A percentile compares a stretch with the other conserved stretches of the same genome.
phyloP scores from a whole-genome alignment of 345 rosid genomes.

The Corchorus olitorius region DNA sequence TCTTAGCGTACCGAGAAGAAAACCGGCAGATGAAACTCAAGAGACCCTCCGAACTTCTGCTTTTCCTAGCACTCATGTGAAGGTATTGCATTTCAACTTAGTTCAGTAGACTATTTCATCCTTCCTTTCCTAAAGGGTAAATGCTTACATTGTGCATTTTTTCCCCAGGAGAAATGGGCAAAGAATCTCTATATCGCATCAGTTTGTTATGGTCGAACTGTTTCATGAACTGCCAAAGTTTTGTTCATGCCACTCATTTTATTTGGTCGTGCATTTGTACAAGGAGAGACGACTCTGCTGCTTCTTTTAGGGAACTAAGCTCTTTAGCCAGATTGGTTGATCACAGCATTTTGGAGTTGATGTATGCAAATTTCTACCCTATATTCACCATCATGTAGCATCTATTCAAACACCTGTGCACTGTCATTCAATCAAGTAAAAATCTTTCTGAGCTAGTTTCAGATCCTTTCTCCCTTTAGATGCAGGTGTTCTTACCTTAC shows the following conservation, averaged over 20 bases:
- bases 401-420: slow-evolving; percentile 39
- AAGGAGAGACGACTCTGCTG: slow-evolving; percentile 27
- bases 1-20: slow-evolving; percentile 90
- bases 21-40: slow-evolving; percentile 88
- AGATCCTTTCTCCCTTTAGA: slow-evolving; percentile 16
- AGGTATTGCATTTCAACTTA: slow-evolving; percentile 47
- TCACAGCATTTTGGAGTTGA: slow-evolving; percentile 35
- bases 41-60: slow-evolving; percentile 96
- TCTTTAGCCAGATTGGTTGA: slow-evolving; percentile 38
- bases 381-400: slow-evolving; percentile 40
- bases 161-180: slow-evolving; percentile 89
- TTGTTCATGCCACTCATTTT: slow-evolving; percentile 32
- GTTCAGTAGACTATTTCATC: background rate
- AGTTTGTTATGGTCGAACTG: slow-evolving; percentile 96
- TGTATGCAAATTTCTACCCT: slow-evolving; percentile 47
- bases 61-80: slow-evolving; percentile 94
- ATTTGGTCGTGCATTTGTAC: slow-evolving; percentile 23
- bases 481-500: slow-evolving; percentile 24
- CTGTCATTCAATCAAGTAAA: slow-evolving; percentile 44
- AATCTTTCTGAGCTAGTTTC: slow-evolving; percentile 33
- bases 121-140: background rate
- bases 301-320: slow-evolving; percentile 32
- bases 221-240: slow-evolving; percentile 64
- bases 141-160: slow-evolving; percentile 11
- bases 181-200: slow-evolving; percentile 94